These are phyloP conservation scores for Drechslerella coelobrocha DNA, from an alignment of 2,329 filamentous ascomycete species.

Conservation along the genomic window DNA sequence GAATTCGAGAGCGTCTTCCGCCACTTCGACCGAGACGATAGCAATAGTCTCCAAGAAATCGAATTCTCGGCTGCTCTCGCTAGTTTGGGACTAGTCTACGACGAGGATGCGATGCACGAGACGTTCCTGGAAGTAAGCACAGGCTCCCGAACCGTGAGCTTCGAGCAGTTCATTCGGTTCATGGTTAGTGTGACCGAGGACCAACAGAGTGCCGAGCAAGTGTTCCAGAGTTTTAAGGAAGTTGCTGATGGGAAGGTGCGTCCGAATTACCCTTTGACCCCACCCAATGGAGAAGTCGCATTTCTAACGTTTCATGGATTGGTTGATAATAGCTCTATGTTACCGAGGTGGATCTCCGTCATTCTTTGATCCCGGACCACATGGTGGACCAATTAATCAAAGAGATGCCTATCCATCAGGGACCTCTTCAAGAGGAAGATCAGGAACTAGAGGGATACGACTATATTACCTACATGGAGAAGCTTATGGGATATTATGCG, in stretches of 20 bases:
- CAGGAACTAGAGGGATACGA: conserved; percentile 78
- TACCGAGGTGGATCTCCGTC: conserved; percentile 93
- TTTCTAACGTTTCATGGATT: conserved; percentile 3
- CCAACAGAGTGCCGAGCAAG: conserved; percentile 97
- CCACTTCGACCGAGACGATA: conserved; percentile 93
- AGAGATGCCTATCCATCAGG: conserved; percentile 74
- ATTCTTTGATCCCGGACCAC: conserved; percentile 94
- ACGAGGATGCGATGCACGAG: conserved; percentile 97
- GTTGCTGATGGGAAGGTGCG: conserved; percentile 90
- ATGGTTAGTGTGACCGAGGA: conserved; percentile 99
- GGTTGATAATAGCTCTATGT: conserved; percentile 74
- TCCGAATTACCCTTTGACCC: conserved; percentile 30
- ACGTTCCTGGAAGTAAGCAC: conserved; percentile 88
- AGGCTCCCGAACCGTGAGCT: conserved; percentile 80
- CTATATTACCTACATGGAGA: conserved; percentile 97
- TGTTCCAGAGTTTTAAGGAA: conserved; percentile 96
- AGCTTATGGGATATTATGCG: conserved; percentile 66
- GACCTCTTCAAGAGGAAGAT: conserved; percentile 85
- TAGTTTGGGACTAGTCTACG: conserved; percentile 93
- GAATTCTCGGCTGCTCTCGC: conserved; percentile 96
- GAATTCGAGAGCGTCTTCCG: conserved; percentile 98
- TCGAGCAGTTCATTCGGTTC: conserved; percentile 98
- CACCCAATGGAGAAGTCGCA: not conserved
- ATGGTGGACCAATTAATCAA: conserved; percentile 90
- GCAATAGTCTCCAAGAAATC: conserved; percentile 87